Conservation (phyloP, 257 asterid genomes). For the Nicotiana paniculata region DNA sequence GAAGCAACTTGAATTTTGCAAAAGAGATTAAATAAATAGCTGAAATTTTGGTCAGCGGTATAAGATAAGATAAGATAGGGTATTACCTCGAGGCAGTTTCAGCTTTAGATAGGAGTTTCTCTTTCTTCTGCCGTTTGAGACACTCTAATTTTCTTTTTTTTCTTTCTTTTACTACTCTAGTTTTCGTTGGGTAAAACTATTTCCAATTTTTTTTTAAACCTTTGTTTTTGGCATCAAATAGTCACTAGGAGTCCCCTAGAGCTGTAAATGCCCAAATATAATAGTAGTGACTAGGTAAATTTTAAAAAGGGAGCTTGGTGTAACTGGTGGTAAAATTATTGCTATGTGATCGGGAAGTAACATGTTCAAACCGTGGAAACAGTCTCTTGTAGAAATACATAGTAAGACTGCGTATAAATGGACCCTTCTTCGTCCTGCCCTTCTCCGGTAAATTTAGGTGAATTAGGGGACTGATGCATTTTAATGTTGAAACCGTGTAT, state of each 20-base stretch:
- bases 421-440: too few species aligned
- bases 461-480: not conserved
- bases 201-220: not conserved
- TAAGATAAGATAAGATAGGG: not conserved
- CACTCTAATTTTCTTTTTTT: not conserved
- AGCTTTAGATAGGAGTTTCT: not conserved
- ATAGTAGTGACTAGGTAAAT: not conserved
- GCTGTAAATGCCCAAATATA: not conserved
- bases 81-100: not conserved
- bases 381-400: too few species aligned
- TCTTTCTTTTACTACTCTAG: not conserved
- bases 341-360: too few species aligned
- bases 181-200: not conserved
- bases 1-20: not conserved
- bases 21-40: not conserved
- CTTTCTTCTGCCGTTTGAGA: not conserved
- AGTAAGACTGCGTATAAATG: too few species aligned
- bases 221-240: not conserved
- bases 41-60: not conserved
- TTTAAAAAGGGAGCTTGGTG: not conserved
- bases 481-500: not conserved
- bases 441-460: too few species aligned
- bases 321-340: too few species aligned
- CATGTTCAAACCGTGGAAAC: fast-evolving
- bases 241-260: not conserved